These are phyloP conservation scores for Astragalus membranaceus DNA, from an alignment of 306 rosid genomes.

Conservation along the genomic window DNA sequence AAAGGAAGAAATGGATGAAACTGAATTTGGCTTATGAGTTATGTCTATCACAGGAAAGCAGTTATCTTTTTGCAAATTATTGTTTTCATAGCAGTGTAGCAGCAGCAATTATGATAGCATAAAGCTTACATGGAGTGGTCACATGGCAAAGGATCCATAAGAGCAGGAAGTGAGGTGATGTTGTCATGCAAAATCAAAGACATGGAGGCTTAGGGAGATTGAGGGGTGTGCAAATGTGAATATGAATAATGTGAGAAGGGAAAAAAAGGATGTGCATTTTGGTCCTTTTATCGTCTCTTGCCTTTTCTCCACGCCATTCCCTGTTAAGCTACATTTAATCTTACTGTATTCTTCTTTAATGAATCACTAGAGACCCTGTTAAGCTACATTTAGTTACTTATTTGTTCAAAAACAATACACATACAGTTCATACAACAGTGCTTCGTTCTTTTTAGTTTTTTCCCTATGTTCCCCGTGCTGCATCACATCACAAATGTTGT, in stretches of 20 bases:
- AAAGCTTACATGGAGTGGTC: not conserved
- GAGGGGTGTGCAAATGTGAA: not conserved
- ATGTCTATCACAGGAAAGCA: slow-evolving; percentile 4
- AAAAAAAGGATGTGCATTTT: not conserved
- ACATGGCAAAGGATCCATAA: not conserved
- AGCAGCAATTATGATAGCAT: not conserved
- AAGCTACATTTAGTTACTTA: too few relatives aligned
- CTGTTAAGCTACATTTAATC: not conserved
- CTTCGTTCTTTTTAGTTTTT: not conserved
- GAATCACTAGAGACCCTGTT: not conserved
- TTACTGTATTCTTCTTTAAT: not conserved
- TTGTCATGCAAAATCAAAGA: not conserved
- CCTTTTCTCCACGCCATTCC: not conserved
- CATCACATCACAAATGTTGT: not conserved
- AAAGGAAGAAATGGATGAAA: slow-evolving; percentile 15
- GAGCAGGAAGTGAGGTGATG: not conserved
- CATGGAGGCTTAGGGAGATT: not conserved
- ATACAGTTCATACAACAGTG: not conserved
- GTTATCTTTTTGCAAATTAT: not conserved
- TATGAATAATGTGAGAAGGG: not conserved
- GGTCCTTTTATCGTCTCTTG: not conserved
- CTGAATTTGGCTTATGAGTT: not conserved
- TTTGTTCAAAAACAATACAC: not conserved
- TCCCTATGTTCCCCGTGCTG: not conserved
- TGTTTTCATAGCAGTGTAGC: not conserved